Percentiles rank a stretch among this genome's conserved stretches.
Evolutionary conservation across 2,329 filamentous ascomycete species (phyloP).

Genomic region (Colletotrichum costaricense): DNA sequence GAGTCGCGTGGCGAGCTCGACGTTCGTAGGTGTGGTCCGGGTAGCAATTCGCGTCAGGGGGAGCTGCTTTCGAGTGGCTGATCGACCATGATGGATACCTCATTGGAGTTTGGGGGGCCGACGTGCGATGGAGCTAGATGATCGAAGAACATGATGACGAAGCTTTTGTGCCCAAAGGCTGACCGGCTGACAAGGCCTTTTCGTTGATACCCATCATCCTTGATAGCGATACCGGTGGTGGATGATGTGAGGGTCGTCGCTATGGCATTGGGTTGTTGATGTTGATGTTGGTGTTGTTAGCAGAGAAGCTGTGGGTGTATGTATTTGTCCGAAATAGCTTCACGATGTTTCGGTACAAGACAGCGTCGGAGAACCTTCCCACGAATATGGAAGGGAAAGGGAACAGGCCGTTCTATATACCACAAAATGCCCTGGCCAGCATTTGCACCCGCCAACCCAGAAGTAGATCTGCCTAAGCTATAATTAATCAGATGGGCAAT

Average conservation of each 20-base stretch:
- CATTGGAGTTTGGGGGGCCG: not conserved
- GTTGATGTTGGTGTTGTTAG: not conserved
- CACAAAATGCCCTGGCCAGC: not conserved
- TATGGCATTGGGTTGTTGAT: not conserved
- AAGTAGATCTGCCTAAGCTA: constrained; percentile 22
- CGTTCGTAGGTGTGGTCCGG: not conserved
- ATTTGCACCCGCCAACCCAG: not conserved
- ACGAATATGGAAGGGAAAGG: not conserved
- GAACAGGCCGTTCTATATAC: constrained; percentile 3
- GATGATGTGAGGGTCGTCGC: not conserved
- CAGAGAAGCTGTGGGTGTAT: not conserved
- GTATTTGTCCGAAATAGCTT: not conserved
- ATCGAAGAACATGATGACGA: not conserved
- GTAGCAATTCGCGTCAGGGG: not conserved
- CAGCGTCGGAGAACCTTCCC: not conserved
- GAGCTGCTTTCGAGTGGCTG: not conserved
- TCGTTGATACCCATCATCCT: not conserved
- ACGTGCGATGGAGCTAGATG: not conserved
- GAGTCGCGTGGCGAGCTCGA: not conserved
- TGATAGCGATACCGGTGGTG: too few relatives aligned
- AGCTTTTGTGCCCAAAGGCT: not conserved
- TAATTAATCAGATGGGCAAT: constrained; percentile 30
- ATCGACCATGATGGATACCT: not conserved
- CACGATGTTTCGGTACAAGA: not conserved
- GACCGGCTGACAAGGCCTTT: not conserved